Conservation (phyloP, 2,329 filamentous ascomycete species). For the Monosporascus sp. region DNA sequence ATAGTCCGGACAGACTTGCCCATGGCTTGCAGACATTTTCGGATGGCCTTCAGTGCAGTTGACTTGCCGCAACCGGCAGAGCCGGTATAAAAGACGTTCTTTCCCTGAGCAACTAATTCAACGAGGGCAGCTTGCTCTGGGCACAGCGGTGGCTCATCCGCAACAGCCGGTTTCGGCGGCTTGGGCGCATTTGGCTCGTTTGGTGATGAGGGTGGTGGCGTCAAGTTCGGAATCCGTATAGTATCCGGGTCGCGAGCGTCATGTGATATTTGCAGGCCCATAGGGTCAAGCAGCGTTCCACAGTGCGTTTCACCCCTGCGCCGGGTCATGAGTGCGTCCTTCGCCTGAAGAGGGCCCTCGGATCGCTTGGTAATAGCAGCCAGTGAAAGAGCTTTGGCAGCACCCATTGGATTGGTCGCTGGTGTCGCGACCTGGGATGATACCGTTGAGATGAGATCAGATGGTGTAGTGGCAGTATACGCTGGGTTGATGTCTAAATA, state of each 20-base stretch:
- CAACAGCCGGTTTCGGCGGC: background rate
- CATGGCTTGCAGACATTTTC: slow-evolving; percentile 28
- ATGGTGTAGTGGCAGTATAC: background rate
- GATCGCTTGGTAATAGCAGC: background rate
- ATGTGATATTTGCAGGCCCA: too few species aligned
- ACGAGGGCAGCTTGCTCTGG: slow-evolving; percentile 44
- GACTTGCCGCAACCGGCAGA: slow-evolving; percentile 58
- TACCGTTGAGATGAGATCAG: background rate
- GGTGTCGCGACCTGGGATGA: background rate
- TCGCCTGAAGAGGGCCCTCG: too few species aligned
- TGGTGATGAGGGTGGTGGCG: too few species aligned
- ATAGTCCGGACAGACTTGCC: slow-evolving; percentile 42
- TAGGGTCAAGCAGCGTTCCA: too few species aligned
- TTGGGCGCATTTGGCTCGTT: too few species aligned
- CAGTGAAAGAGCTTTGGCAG: background rate
- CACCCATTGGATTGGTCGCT: background rate
- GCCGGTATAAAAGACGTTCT: slow-evolving; percentile 61
- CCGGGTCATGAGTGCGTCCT: too few species aligned
- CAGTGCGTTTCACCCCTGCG: too few species aligned
- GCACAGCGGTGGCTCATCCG: slow-evolving; percentile 30
- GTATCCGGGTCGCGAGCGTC: too few species aligned
- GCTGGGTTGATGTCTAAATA: background rate
- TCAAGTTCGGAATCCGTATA: too few species aligned
- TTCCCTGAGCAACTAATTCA: slow-evolving; percentile 42
- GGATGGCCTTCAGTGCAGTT: slow-evolving; percentile 47